These are phyloP conservation scores for Paecilomyces formosus DNA, from an alignment of 2,329 filamentous ascomycete species.

Conservation along the genomic window DNA sequence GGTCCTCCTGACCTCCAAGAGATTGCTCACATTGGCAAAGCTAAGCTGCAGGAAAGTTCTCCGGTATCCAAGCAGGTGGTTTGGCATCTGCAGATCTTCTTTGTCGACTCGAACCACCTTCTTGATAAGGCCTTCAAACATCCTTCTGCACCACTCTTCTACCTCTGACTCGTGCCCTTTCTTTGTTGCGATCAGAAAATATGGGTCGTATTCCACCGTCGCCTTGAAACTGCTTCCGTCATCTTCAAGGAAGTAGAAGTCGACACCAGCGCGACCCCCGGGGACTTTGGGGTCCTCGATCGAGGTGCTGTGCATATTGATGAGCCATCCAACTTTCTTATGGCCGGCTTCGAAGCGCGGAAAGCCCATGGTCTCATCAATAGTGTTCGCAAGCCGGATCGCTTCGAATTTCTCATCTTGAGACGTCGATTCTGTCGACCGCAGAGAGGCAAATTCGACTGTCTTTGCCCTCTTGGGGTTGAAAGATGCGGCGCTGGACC, in stretches of 20 bases:
- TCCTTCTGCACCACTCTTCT: slow-evolving; percentile 84
- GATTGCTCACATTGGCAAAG: slow-evolving; percentile 80
- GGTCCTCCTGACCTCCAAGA: slow-evolving; percentile 75
- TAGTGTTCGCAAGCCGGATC: slow-evolving; percentile 70
- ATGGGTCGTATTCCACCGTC: slow-evolving; percentile 91
- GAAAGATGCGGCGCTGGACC: slow-evolving; percentile 34
- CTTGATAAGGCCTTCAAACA: slow-evolving; percentile 76
- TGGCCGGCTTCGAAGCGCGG: slow-evolving; percentile 81
- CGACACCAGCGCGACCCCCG: slow-evolving; percentile 79
- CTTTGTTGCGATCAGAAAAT: slow-evolving; percentile 87
- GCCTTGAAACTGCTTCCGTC: slow-evolving; percentile 90
- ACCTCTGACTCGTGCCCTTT: slow-evolving; percentile 84
- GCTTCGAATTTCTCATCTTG: slow-evolving; percentile 90
- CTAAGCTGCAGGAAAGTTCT: slow-evolving; percentile 79
- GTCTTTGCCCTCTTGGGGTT: slow-evolving; percentile 59
- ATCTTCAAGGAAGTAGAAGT: slow-evolving; percentile 95
- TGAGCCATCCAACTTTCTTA: slow-evolving; percentile 83
- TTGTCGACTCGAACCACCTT: slow-evolving; percentile 70
- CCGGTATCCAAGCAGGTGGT: slow-evolving; percentile 86
- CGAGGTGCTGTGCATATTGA: slow-evolving; percentile 86
- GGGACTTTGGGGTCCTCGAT: slow-evolving; percentile 77
- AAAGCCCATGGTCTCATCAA: slow-evolving; percentile 95
- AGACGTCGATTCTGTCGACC: slow-evolving; percentile 76
- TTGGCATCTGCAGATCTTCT: slow-evolving; percentile 91
- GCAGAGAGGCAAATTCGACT: slow-evolving; percentile 66